Percentiles rank a stretch among this genome's conserved stretches.
Conservation (phyloP, 2,329 filamentous ascomycete genomes). For the Exutisphaerella laricina region DNA sequence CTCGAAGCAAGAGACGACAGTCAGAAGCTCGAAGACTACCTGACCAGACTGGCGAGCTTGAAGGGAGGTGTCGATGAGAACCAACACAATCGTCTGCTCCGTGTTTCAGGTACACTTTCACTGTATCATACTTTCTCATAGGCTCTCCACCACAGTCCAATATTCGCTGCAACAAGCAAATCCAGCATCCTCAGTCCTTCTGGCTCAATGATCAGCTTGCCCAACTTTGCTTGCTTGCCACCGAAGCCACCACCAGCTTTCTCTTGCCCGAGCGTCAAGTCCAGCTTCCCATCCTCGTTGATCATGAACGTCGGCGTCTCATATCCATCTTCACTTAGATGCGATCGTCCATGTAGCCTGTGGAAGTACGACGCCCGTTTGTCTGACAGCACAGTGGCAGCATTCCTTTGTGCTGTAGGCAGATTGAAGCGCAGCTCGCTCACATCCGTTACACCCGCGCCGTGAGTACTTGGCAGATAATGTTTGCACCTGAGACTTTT, state of each 20-base stretch:
- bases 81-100: too few species aligned
- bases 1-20: too few species aligned
- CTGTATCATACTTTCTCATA: constrained; percentile 54
- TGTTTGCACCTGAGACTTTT: constrained; percentile 41
- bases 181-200: constrained; percentile 96
- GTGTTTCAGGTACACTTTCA: too few species aligned
- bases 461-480: constrained; percentile 30
- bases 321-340: constrained; percentile 13
- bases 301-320: constrained; percentile 21
- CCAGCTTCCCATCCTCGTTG: constrained; percentile 48
- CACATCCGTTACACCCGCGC: constrained; percentile 45
- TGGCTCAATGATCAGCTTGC: constrained; percentile 83
- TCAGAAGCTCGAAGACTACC: too few species aligned
- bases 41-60: too few species aligned
- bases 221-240: constrained; percentile 84
- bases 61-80: too few species aligned
- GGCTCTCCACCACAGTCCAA: constrained; percentile 88
- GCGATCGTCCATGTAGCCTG: constrained; percentile 10
- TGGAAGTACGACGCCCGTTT: constrained; percentile 26
- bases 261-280: constrained; percentile 73
- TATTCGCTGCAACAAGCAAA: constrained; percentile 80
- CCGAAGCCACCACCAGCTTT: constrained; percentile 78
- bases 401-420: constrained; percentile 48
- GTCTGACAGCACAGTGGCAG: constrained; percentile 26
- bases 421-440: constrained; percentile 91